Conservation (phyloP, 2,329 filamentous ascomycete genomes). For the Hymenotorrendiella dingleyae region DNA sequence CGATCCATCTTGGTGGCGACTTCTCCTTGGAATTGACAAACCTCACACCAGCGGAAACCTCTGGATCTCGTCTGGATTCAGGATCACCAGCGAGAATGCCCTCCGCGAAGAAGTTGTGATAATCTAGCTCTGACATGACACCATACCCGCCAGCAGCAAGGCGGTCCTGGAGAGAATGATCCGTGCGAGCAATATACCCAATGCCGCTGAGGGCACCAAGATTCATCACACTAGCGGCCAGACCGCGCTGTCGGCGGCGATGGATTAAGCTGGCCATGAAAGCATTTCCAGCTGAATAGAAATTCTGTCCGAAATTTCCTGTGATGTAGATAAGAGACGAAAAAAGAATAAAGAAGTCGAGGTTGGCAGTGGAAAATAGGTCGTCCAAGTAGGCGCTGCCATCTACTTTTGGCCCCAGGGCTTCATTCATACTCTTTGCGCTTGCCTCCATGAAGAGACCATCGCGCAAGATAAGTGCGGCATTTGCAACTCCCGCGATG, state of each 20-base stretch:
- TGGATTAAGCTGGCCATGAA: constrained; percentile 39
- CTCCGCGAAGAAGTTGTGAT: constrained; percentile 2
- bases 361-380: constrained; percentile 22
- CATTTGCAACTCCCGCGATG: constrained; percentile 33
- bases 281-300: constrained; percentile 37
- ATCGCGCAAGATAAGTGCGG: constrained; percentile 40
- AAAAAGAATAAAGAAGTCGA: constrained; percentile 39
- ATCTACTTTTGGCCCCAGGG: constrained; percentile 32
- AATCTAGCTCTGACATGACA: neutral
- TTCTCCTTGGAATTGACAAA: neutral
- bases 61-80: neutral
- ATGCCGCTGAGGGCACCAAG: constrained; percentile 43
- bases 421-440: constrained; percentile 20
- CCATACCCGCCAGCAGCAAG: neutral
- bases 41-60: neutral
- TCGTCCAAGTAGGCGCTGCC: constrained; percentile 30
- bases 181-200: constrained; percentile 30
- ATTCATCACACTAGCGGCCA: constrained; percentile 44
- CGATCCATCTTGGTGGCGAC: neutral
- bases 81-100: neutral
- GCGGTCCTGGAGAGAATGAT: neutral
- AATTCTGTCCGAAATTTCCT: constrained; percentile 32
- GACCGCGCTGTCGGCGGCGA: constrained; percentile 35
- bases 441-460: constrained; percentile 27
- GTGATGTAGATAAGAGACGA: constrained; percentile 32